These are phyloP conservation scores for Primulina huaijiensis DNA, from an alignment of 257 asterid genomes.

Conservation along the genomic window DNA sequence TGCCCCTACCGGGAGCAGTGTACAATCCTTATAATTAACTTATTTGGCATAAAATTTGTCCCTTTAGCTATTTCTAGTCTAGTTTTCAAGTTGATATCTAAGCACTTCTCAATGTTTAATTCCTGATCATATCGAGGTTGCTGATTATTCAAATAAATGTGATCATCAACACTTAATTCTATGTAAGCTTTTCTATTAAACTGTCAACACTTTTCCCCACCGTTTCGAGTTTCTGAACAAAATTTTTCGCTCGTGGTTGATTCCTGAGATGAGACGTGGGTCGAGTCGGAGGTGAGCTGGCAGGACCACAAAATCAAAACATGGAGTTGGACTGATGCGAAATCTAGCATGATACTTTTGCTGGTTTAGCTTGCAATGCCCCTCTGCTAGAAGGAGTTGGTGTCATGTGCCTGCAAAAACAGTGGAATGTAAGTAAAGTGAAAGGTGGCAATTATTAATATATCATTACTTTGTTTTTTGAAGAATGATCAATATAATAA, in stretches of 20 bases:
- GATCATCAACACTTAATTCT: not conserved
- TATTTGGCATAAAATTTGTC: not conserved
- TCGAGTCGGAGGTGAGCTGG: not conserved
- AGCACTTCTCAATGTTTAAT: slow-evolving; percentile 35
- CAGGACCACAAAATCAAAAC: not conserved
- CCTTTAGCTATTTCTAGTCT: not conserved
- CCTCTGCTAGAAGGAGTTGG: slow-evolving; percentile 31
- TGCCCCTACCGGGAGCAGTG: slow-evolving; percentile 38
- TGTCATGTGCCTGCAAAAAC: slow-evolving; percentile 69
- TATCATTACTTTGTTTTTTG: slow-evolving; percentile 63
- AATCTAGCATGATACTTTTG: slow-evolving; percentile 18
- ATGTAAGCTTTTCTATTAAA: not conserved
- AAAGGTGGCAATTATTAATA: slow-evolving; percentile 74
- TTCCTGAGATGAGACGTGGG: not conserved
- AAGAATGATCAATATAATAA: slow-evolving; percentile 46
- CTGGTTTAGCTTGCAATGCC: slow-evolving; percentile 25
- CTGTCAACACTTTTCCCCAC: not conserved
- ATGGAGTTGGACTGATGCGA: slow-evolving; percentile 29
- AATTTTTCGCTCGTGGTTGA: not conserved
- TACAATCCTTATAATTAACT: slow-evolving; percentile 5
- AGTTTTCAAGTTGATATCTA: slow-evolving; percentile 13
- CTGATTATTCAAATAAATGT: not conserved
- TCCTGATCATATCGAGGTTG: not conserved
- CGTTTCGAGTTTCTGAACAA: no score
- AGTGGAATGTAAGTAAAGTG: slow-evolving; percentile 46